Evolutionary conservation across 148 eudicot species (phyloP).

Genomic region (Diospyros lotus): DNA sequence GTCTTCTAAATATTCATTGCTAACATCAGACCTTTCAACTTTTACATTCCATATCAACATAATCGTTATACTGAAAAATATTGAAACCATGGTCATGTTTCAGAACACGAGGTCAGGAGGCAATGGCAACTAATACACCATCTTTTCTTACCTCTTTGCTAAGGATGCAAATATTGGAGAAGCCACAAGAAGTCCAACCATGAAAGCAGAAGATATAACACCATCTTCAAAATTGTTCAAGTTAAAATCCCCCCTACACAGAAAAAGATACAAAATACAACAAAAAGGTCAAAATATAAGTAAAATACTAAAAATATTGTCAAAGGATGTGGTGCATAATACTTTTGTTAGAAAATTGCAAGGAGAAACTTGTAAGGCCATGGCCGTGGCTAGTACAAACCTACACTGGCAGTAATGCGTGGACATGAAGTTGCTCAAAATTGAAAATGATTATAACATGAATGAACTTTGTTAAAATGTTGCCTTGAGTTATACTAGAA

Average conservation of each 20-base stretch:
- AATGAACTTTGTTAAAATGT: conserved; percentile 9
- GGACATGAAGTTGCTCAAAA: not conserved
- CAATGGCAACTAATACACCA: conserved; percentile 43
- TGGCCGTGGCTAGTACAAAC: too few species aligned
- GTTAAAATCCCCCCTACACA: conserved; percentile 75
- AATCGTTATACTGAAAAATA: not conserved
- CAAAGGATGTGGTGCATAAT: not conserved
- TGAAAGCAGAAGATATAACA: conserved; percentile 91
- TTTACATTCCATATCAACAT: not conserved
- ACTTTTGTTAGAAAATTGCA: not conserved
- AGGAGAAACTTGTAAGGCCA: too few species aligned
- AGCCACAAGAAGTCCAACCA: conserved; percentile 94
- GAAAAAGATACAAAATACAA: conserved; percentile 63
- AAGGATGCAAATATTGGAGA: conserved; percentile 86
- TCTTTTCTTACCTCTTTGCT: conserved; percentile 92
- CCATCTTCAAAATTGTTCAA: conserved; percentile 92
- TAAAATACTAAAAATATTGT: not conserved
- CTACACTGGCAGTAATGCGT: not conserved
- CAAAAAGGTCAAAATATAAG: not conserved
- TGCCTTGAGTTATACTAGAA: too few species aligned
- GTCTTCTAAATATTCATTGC: not conserved
- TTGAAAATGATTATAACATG: not conserved
- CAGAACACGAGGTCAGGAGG: not conserved
- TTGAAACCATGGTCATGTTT: conserved; percentile 5
- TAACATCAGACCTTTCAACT: not conserved